Conservation (phyloP, 75 land plant genomes). For the Ceratopteris richardii region DNA sequence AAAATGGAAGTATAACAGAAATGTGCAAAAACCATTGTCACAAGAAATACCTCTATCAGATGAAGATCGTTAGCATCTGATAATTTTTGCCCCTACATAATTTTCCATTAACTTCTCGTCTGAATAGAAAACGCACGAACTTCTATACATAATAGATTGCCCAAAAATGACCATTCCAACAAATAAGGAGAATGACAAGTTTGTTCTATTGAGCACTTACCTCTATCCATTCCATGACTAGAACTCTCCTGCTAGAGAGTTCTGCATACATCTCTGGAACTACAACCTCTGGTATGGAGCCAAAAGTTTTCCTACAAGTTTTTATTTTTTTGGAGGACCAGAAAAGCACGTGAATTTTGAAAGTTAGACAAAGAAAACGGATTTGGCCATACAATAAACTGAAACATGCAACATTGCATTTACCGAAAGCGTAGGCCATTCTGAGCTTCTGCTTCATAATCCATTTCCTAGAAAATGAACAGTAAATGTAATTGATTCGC, state of each 20-base stretch:
- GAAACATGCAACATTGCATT: too few species aligned
- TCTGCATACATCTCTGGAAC: slow-evolving; percentile 80
- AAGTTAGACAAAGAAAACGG: too few species aligned
- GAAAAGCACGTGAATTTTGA: background rate
- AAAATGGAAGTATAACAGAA: background rate
- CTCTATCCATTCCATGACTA: slow-evolving; percentile 97
- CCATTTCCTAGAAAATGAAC: slow-evolving; percentile 77
- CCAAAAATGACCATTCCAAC: background rate
- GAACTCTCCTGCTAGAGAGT: slow-evolving; percentile 57
- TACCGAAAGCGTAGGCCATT: slow-evolving; percentile 91
- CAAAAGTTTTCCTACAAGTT: slow-evolving; percentile 58
- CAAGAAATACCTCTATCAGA: slow-evolving; percentile 69
- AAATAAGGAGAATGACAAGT: background rate
- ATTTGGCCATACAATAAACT: too few species aligned
- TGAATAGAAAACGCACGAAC: too few species aligned
- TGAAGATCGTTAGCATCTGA: slow-evolving; percentile 83
- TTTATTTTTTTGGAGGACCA: background rate
- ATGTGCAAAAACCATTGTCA: too few species aligned
- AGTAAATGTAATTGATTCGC: background rate
- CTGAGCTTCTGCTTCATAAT: slow-evolving; percentile 80
- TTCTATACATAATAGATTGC: too few species aligned
- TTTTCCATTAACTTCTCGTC: background rate
- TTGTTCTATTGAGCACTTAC: slow-evolving; percentile 28
- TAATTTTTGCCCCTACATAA: slow-evolving; percentile 75
- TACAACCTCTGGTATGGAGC: slow-evolving; percentile 62